These are phyloP conservation scores for Dictyostelium brefeldianum DNA, from an alignment of 78 protist species.

Conservation along the genomic window DNA sequence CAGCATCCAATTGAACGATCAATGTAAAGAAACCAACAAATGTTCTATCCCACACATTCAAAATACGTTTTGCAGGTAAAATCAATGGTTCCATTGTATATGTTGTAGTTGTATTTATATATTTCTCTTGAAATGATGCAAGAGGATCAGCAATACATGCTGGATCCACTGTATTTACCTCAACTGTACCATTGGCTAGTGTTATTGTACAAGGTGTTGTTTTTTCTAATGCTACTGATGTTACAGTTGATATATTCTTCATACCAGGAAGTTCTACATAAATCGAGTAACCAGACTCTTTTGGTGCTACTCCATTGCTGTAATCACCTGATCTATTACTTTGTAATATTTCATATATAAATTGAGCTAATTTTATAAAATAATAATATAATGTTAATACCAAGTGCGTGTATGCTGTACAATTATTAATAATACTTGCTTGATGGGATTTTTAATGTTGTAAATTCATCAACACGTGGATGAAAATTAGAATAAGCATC, in stretches of 20 bases:
- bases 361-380: too few species aligned
- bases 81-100: neutral
- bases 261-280: neutral
- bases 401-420: neutral
- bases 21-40: slow-evolving; percentile 32
- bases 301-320: too few species aligned
- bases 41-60: neutral
- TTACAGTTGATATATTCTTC: neutral
- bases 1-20: slow-evolving; percentile 2
- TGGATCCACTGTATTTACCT: neutral
- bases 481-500: neutral
- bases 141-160: neutral
- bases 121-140: neutral
- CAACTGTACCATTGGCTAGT: neutral
- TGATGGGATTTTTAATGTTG: slow-evolving; percentile 22
- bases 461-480: slow-evolving; percentile 53
- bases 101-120: neutral
- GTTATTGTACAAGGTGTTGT: neutral
- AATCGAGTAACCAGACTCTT: neutral
- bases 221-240: neutral
- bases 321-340: too few species aligned
- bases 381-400: too few species aligned
- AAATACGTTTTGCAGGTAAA: slow-evolving; percentile 44
- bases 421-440: neutral
- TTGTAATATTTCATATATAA: too few species aligned